Percentiles rank a stretch among this genome's conserved stretches.
These are phyloP conservation scores for Cadophora malorum DNA, from an alignment of 2,329 filamentous ascomycete species.

Conservation along the genomic window DNA sequence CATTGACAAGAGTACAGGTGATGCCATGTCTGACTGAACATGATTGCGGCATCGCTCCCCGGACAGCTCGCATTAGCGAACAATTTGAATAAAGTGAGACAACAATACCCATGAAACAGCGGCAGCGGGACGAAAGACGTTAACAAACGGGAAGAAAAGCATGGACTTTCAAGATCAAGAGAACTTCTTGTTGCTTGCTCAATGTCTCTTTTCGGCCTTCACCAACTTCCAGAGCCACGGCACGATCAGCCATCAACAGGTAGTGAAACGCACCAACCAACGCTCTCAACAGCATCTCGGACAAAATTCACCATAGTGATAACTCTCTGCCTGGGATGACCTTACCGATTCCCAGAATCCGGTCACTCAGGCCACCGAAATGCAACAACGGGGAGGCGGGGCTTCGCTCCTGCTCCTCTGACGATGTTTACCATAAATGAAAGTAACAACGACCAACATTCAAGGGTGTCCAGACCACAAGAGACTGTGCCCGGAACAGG, in stretches of 20 bases:
- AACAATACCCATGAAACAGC: not conserved
- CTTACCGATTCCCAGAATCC: constrained; percentile 2
- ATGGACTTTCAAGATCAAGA: not conserved
- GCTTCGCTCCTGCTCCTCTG: not conserved
- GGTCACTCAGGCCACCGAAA: not conserved
- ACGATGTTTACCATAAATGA: not conserved
- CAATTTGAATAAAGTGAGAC: not conserved
- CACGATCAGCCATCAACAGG: not conserved
- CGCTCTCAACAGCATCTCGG: not conserved
- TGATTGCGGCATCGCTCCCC: not conserved
- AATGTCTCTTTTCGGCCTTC: not conserved
- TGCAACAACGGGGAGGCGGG: not conserved
- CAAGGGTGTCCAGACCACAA: not conserved
- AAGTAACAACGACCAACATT: not conserved
- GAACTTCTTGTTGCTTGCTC: not conserved
- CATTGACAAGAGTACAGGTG: not conserved
- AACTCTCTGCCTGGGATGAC: not conserved
- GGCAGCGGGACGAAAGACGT: not conserved
- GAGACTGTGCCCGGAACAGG: not conserved
- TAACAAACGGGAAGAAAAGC: not conserved
- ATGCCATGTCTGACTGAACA: not conserved
- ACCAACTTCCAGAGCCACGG: not conserved
- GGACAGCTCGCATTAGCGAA: not conserved
- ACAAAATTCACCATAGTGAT: not conserved
- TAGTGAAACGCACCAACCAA: not conserved